Evolutionary conservation across 331 rosid species (phyloP), one percentile per base, ranked within the genome.

Genomic region (Phaseolus coccineus): DNA sequence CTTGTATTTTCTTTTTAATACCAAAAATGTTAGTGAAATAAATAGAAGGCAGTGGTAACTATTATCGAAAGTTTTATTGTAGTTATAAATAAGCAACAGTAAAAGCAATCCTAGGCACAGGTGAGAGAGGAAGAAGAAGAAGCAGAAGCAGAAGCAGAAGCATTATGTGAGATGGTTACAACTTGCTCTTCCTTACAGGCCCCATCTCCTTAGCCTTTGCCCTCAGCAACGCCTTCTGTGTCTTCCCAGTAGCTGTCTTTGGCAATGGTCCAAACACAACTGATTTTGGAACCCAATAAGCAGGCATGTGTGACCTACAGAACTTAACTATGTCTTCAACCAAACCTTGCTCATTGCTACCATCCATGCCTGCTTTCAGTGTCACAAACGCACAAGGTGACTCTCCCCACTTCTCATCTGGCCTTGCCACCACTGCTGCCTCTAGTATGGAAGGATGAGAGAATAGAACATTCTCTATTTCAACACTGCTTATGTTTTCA

Each of bases 321-420:
- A 92, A 92, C 80, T 83, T 92, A 53, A 85, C 52, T 65, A 92
- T 87, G 35, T 90, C 90, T 69, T 87, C 85, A 30, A 68, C 88
- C 62, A 92, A 30, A 13, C 9, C 80, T 39, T 47, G 64, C 75
- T 87, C 88, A 13, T 92, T 40, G 1, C 77, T 57, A 39, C 22
- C 57, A 68, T 84, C 90, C 5, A 86, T 64, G 13, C 81, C 71
- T 27, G 71, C 80, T 86, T 91, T 91, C 71, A 88, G 65, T 8
- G 90, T 85, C 86, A 91, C 97, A 62, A 90, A 90, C 5, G 97
- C 97, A 37, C 97, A 88, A 28, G 97, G 94, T 52, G 94, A 82
- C 86, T 91, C 97, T 2, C 94, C 92, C 97, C 97, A 91, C 53
- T 66, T 82, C 72, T 90, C 90, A 69, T 91, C 91, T 5, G 97